phyloP scores from a whole-genome alignment of 441 rosid genomes.

The Croton laevigatus region DNA sequence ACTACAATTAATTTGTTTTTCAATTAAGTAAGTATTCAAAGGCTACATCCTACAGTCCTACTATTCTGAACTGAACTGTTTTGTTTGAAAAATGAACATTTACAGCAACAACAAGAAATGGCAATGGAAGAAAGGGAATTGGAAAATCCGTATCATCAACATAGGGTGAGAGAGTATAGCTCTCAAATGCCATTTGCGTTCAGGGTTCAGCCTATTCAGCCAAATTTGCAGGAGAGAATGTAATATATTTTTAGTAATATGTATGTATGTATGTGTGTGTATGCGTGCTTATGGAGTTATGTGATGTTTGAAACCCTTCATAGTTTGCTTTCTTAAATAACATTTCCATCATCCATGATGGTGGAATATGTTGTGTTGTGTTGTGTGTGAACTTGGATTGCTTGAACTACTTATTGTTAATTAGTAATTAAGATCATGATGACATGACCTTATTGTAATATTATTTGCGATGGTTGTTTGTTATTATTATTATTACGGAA shows the following conservation, averaged over 20 bases:
- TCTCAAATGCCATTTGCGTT: constrained; percentile 52
- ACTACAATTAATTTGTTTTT: neutral
- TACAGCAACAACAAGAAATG: constrained; percentile 61
- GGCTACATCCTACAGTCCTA: too few species aligned
- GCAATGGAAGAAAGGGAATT: constrained; percentile 49
- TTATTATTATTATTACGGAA: too few species aligned
- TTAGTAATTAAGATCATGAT: too few species aligned
- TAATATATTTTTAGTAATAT: constrained; percentile 1
- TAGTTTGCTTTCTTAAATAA: neutral
- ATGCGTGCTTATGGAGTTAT: neutral
- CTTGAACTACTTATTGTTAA: too few species aligned
- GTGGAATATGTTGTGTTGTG: too few species aligned
- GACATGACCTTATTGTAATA: too few species aligned
- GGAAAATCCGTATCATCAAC: constrained; percentile 43
- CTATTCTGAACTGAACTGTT: too few species aligned
- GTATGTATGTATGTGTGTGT: neutral
- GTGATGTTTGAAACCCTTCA: neutral
- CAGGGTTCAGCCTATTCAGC: constrained; percentile 80
- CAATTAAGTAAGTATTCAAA: neutral
- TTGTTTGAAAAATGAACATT: too few species aligned
- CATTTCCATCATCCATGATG: neutral
- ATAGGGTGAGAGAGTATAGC: constrained; percentile 37
- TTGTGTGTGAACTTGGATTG: too few species aligned
- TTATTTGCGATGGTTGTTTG: too few species aligned
- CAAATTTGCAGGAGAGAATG: constrained; percentile 74